Percentiles rank a stretch among this genome's conserved stretches.
Evolutionary conservation across 805 yeast species (phyloP).

Genomic region (Maudiozyma saulgeensis): DNA sequence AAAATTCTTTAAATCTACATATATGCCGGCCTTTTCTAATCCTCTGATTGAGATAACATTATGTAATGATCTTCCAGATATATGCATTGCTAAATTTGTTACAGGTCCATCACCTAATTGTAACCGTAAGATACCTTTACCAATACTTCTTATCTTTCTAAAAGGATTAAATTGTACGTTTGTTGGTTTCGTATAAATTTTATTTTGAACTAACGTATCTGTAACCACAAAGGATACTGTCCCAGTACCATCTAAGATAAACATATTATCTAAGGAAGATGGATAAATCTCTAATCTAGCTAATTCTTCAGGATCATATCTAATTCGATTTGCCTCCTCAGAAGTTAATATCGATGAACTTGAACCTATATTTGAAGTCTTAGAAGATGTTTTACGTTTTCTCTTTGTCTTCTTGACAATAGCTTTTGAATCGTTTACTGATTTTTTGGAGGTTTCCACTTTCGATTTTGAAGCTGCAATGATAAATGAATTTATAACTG

Average conservation of each 20-base stretch:
- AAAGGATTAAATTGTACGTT: too few species aligned
- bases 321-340: not conserved
- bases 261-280: not conserved
- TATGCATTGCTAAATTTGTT: not conserved
- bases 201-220: too few species aligned
- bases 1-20: too few species aligned
- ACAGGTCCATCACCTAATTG: not conserved
- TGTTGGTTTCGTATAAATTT: not conserved
- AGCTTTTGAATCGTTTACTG: too few species aligned
- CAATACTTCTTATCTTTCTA: not conserved
- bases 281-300: not conserved
- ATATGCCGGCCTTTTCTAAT: not conserved
- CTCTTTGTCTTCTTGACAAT: too few species aligned
- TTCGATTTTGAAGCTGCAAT: too few species aligned
- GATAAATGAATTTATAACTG: too few species aligned
- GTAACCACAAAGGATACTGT: not conserved
- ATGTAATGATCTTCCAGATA: too few species aligned
- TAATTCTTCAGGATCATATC: not conserved
- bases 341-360: not conserved
- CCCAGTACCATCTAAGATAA: not conserved
- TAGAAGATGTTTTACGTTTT: too few species aligned
- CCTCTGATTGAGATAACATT: not conserved
- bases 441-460: too few species aligned
- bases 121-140: not conserved
- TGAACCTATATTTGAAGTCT: too few species aligned